These are phyloP conservation scores for Phoma sp. DNA, from an alignment of 2,329 filamentous ascomycete genomes.

Conservation along the genomic window DNA sequence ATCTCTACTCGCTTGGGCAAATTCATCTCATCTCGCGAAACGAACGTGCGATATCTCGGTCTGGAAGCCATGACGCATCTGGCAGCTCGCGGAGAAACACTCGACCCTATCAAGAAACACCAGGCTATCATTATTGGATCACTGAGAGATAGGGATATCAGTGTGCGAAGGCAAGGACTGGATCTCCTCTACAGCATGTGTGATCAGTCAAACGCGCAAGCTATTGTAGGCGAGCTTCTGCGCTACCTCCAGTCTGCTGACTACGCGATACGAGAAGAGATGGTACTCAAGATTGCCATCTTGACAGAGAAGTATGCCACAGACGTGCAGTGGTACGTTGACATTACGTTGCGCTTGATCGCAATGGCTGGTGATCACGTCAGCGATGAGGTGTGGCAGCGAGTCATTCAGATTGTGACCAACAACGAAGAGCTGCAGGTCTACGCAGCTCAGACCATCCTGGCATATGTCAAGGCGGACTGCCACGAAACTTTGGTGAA, in stretches of 20 bases:
- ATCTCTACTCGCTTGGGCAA: conserved; percentile 90
- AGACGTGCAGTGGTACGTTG: conserved; percentile 98
- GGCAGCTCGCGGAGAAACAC: conserved; percentile 88
- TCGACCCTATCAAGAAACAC: conserved; percentile 98
- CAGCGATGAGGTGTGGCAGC: conserved; percentile 98
- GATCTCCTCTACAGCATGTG: conserved; percentile 99
- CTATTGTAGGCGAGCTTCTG: conserved; percentile 91
- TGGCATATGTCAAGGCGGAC: conserved; percentile 92
- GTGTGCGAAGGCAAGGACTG: conserved; percentile 91
- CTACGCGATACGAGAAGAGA: conserved; percentile 97
- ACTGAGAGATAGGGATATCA: conserved; percentile 94
- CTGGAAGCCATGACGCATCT: conserved; percentile 98
- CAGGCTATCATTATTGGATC: conserved; percentile 96
- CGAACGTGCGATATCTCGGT: conserved; percentile 94
- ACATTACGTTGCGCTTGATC: conserved; percentile 92
- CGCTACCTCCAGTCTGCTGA: conserved; percentile 96
- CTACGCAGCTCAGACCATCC: conserved; percentile 91
- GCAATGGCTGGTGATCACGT: conserved; percentile 98
- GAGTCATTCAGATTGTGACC: conserved; percentile 97
- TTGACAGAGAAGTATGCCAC: conserved; percentile 98
- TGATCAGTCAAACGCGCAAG: conserved; percentile 89
- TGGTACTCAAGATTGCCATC: conserved; percentile 99
- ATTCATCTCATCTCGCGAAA: conserved; percentile 96
- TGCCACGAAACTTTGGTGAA: conserved; percentile 98
- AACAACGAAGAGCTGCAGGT: conserved; percentile 99